Conservation (phyloP, 2,329 filamentous ascomycete genomes). For the Colletotrichum simmondsii region DNA sequence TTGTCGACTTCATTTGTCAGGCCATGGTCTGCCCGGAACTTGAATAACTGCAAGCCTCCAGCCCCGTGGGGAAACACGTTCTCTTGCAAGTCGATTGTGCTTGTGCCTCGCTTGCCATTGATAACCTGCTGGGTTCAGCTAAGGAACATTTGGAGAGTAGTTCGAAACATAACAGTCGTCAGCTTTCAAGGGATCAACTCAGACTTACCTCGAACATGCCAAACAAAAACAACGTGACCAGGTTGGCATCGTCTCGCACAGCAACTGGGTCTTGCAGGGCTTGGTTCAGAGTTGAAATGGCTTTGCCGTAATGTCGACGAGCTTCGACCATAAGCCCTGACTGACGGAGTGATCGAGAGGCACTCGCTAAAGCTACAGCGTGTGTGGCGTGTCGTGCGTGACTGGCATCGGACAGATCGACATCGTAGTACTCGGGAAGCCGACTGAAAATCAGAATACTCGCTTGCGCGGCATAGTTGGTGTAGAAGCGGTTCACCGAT, state of each 20-base stretch:
- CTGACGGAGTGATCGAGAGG: slow-evolving; percentile 14
- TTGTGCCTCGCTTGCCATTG: slow-evolving; percentile 8
- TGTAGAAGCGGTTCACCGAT: slow-evolving; percentile 12
- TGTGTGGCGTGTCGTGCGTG: slow-evolving; percentile 25
- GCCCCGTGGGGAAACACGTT: slow-evolving; percentile 9
- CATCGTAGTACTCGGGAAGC: slow-evolving; percentile 8
- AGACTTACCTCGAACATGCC: slow-evolving; percentile 27
- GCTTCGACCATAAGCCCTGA: slow-evolving; percentile 21
- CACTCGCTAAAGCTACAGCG: slow-evolving; percentile 23
- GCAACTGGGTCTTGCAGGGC: background rate
- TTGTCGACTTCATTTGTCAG: slow-evolving; percentile 23
- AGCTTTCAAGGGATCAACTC: no score
- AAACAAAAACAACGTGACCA: slow-evolving; percentile 25
- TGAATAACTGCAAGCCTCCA: slow-evolving; percentile 24
- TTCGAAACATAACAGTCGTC: no score
- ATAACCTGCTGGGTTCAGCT: background rate
- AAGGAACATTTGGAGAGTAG: background rate
- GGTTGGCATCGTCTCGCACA: slow-evolving; percentile 12
- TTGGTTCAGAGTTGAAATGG: slow-evolving; percentile 3
- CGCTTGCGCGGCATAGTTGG: slow-evolving; percentile 6
- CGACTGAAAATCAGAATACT: slow-evolving; percentile 19
- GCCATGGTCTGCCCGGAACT: slow-evolving; percentile 18
- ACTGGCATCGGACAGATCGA: slow-evolving; percentile 4
- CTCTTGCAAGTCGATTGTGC: slow-evolving; percentile 12
- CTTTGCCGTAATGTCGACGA: slow-evolving; percentile 17